Evolutionary conservation across 441 rosid genomes (phyloP).

Genomic region (Populus hybrid): DNA sequence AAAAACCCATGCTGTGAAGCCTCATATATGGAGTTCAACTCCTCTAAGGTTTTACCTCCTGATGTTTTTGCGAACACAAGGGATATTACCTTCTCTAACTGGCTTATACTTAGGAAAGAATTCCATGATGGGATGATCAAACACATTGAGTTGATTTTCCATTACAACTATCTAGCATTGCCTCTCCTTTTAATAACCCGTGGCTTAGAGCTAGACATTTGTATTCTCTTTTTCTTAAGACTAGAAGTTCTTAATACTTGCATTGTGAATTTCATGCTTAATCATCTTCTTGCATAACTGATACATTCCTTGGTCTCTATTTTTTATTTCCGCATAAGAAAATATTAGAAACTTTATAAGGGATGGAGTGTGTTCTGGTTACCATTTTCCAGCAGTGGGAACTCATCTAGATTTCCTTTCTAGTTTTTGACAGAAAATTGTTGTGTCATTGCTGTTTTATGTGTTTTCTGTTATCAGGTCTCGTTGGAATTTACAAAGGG

Average conservation of each 20-base stretch:
- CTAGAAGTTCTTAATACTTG: background rate
- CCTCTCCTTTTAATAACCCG: background rate
- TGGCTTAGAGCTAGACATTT: background rate
- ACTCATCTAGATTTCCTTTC: background rate
- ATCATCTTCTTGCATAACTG: background rate
- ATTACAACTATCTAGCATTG: background rate
- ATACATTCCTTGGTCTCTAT: background rate
- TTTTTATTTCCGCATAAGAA: background rate
- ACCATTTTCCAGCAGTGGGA: background rate
- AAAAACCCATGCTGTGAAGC: background rate
- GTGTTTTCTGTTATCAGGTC: constrained; percentile 41
- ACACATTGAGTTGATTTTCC: background rate
- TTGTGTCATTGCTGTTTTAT: constrained; percentile 15
- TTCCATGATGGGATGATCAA: background rate
- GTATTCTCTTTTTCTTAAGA: background rate
- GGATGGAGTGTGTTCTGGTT: constrained; percentile 5
- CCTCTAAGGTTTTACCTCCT: background rate
- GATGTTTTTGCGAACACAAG: background rate
- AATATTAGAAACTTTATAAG: background rate
- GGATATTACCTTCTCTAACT: background rate
- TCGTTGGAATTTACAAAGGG: constrained; percentile 60
- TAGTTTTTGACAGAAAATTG: constrained; percentile 11
- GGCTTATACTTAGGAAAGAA: background rate
- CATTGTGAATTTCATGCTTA: background rate
- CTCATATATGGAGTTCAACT: background rate